Conservation (phyloP, 2,329 filamentous ascomycete species). For the Helotiales sp. region DNA sequence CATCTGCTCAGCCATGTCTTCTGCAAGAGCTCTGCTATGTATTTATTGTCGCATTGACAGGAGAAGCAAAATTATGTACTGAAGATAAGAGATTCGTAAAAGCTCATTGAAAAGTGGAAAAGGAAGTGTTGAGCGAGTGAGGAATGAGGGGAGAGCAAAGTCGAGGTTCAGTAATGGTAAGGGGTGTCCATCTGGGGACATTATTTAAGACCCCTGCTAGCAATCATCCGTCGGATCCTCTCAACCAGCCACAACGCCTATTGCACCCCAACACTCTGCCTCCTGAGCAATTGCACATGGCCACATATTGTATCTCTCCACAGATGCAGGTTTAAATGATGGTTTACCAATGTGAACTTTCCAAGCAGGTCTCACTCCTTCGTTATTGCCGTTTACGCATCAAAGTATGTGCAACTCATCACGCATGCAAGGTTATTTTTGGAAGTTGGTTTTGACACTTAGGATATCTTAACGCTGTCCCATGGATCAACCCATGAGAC, state of each 20-base stretch:
- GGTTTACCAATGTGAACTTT: neutral
- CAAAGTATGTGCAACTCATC: neutral
- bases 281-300: neutral
- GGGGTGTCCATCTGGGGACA: conserved; percentile 12
- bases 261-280: neutral
- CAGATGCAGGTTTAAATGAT: too few relatives aligned
- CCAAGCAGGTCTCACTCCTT: neutral
- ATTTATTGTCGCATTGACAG: conserved; percentile 28
- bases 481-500: neutral
- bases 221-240: neutral
- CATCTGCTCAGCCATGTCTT: conserved; percentile 36
- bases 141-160: conserved; percentile 6
- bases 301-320: too few relatives aligned
- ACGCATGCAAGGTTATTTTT: conserved; percentile 3
- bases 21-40: conserved; percentile 9
- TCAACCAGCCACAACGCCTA: neutral
- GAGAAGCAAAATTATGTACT: neutral
- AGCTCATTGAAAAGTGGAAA: neutral
- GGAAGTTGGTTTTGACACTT: neutral
- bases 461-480: neutral
- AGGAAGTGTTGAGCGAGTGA: neutral
- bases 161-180: conserved; percentile 13
- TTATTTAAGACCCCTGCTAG: conserved; percentile 17
- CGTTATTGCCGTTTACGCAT: neutral
- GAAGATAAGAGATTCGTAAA: neutral